phyloP scores from a whole-genome alignment of 2,329 filamentous ascomycete species.

The Ophiostoma sp. region DNA sequence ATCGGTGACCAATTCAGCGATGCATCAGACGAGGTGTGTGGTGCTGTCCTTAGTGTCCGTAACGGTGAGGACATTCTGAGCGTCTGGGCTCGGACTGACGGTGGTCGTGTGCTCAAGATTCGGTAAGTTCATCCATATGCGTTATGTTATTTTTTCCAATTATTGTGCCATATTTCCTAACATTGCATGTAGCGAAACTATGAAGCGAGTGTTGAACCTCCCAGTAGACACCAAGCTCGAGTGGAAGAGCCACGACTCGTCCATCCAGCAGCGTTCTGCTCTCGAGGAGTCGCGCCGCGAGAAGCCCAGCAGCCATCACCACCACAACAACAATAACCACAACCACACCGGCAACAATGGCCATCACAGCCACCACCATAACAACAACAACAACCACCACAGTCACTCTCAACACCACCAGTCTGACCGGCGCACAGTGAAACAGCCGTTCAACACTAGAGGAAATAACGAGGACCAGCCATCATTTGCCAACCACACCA shows the following conservation, averaged over 20 bases:
- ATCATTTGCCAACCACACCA: conserved; percentile 19
- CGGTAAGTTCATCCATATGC: conserved; percentile 52
- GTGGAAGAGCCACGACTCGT: conserved; percentile 95
- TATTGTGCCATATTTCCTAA: not conserved
- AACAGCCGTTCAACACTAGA: conserved; percentile 14
- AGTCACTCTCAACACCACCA: conserved; percentile 17
- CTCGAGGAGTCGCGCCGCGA: conserved; percentile 90
- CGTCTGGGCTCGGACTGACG: conserved; percentile 94
- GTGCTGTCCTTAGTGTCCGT: conserved; percentile 86
- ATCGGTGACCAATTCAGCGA: conserved; percentile 93
- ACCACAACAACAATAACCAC: conserved; percentile 33
- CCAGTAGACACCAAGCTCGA: conserved; percentile 84
- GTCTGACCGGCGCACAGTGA: conserved; percentile 22
- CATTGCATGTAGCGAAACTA: conserved; percentile 65
- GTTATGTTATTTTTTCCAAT: not conserved
- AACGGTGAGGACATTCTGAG: conserved; percentile 96
- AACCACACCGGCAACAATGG: conserved; percentile 30
- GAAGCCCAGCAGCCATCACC: conserved; percentile 53
- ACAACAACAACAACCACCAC: conserved; percentile 11
- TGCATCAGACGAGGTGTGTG: conserved; percentile 88
- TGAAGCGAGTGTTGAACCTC: conserved; percentile 83
- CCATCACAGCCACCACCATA: conserved; percentile 19
- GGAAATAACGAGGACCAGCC: conserved; percentile 20
- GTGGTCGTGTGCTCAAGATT: conserved; percentile 91
- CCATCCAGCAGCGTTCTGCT: conserved; percentile 83